Evolutionary conservation across 257 asterid genomes (phyloP).

Genomic region (Solanum stenotomum): DNA sequence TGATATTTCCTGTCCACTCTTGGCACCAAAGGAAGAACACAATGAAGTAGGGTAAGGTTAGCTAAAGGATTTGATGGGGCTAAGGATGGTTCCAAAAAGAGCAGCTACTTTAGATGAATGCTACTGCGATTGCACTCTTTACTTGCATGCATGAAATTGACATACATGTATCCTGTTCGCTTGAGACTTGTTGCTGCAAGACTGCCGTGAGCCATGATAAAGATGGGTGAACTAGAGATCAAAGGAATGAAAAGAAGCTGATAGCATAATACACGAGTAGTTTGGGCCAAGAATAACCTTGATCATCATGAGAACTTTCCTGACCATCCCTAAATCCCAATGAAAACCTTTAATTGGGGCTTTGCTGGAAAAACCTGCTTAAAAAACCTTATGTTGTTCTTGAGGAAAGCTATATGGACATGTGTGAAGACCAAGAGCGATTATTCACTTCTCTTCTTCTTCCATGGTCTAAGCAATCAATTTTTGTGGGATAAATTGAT

Average conservation of each 20-base stretch:
- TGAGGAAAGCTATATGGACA: neutral
- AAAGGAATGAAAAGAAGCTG: neutral
- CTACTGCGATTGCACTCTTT: neutral
- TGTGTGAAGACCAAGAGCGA: neutral
- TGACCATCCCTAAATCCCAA: neutral
- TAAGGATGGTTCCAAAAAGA: neutral
- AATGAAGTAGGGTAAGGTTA: neutral
- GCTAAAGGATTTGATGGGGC: neutral
- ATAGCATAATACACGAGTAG: neutral
- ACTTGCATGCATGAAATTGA: neutral
- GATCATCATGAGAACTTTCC: neutral
- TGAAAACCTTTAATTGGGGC: neutral
- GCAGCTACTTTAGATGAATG: neutral
- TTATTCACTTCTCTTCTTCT: neutral
- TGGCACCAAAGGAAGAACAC: neutral
- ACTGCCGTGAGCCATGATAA: neutral
- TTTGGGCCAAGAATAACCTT: neutral
- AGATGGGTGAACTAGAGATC: neutral
- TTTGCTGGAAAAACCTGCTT: neutral
- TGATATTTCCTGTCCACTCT: neutral
- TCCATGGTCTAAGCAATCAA: neutral
- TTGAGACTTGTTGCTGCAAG: neutral
- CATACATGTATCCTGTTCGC: neutral
- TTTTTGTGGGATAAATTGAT: neutral
- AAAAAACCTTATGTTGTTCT: neutral